Percentiles rank a stretch among this genome's conserved stretches.
Conservation (phyloP, 208 protist species). For the Crithidia brevicula region DNA sequence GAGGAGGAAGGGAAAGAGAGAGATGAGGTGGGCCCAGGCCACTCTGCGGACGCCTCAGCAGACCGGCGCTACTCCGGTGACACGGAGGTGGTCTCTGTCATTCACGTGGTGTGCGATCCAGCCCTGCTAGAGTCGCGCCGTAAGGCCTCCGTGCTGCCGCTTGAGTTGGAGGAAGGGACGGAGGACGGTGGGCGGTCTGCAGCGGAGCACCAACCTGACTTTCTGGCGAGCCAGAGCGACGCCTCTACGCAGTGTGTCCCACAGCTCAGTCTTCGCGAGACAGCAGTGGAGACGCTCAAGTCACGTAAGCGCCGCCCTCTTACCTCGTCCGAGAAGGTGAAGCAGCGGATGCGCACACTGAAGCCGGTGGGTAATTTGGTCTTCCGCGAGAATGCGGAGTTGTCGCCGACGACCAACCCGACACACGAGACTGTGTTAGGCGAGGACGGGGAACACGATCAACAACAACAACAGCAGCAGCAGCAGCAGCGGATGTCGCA, state of each 20-base stretch:
- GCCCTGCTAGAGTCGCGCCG: background rate
- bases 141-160: background rate
- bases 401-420: background rate
- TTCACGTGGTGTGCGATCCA: background rate
- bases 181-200: background rate
- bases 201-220: background rate
- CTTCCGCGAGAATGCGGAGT: constrained; percentile 28
- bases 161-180: background rate
- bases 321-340: constrained; percentile 24
- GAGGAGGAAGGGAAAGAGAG: background rate
- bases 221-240: background rate
- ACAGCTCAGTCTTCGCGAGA: constrained; percentile 9
- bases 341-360: constrained; percentile 35
- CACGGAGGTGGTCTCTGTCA: background rate
- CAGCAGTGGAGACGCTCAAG: constrained; percentile 16
- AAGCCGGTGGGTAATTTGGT: constrained; percentile 49
- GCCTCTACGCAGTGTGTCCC: background rate
- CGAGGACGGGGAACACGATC: background rate
- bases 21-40: background rate
- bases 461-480: too few relatives aligned
- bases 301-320: constrained; percentile 19
- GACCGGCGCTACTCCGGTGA: background rate
- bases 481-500: too few relatives aligned
- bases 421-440: background rate
- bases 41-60: too few relatives aligned